These are phyloP conservation scores for Psilocybe cubensis DNA, from an alignment of 768 basidiomycete genomes.

Conservation along the genomic window DNA sequence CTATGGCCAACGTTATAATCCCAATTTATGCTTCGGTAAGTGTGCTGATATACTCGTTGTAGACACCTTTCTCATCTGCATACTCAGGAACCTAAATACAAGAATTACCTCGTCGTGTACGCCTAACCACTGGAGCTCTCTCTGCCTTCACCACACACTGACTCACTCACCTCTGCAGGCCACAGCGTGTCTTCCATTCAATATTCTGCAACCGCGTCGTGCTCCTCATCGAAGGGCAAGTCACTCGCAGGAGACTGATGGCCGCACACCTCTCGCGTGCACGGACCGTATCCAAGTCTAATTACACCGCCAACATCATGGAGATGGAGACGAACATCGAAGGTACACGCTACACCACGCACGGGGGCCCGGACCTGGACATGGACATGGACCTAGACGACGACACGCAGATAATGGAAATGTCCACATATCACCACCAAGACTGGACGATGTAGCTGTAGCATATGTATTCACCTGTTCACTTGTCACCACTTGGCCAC, in stretches of 20 bases:
- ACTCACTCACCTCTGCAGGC: slow-evolving; percentile 24
- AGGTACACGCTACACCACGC: no score
- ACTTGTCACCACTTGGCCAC: no score
- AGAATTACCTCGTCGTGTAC: slow-evolving; percentile 23
- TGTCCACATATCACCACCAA: background rate
- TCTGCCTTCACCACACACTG: background rate
- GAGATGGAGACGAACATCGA: no score
- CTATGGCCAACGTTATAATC: slow-evolving; percentile 42
- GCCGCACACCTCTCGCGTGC: slow-evolving; percentile 7
- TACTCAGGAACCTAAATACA: background rate
- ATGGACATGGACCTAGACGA: background rate
- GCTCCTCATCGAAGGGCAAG: slow-evolving; percentile 40
- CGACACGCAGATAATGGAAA: background rate
- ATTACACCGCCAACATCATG: background rate
- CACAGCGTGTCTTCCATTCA: slow-evolving; percentile 46
- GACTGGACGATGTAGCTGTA: background rate
- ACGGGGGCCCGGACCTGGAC: background rate
- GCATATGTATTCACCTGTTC: no score
- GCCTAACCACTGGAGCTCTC: slow-evolving; percentile 41
- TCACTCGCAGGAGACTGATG: slow-evolving; percentile 18
- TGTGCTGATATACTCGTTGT: background rate
- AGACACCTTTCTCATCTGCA: background rate
- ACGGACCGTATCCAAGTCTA: background rate
- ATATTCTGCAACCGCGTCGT: slow-evolving; percentile 45
- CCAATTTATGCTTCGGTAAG: slow-evolving; percentile 40